Evolutionary conservation across 176 grass and related monocot genomes (phyloP).

Genomic region (Melocanna baccifera): DNA sequence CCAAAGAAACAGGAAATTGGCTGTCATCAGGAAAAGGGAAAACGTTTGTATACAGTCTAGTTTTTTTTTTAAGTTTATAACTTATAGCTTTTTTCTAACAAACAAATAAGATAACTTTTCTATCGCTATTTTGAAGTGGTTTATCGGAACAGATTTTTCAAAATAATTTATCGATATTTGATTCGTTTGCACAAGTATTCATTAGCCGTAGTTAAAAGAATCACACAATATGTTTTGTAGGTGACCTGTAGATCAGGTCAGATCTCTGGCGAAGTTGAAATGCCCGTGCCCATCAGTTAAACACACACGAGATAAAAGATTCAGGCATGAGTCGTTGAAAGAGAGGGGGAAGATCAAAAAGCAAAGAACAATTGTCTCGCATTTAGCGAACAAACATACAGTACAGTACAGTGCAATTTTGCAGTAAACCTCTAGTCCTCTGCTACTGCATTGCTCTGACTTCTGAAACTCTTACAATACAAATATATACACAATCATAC

Average conservation of each 20-base stretch:
- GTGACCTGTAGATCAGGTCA: background rate
- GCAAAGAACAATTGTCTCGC: background rate
- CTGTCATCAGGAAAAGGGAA: background rate
- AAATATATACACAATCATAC: background rate
- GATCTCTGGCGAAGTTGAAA: constrained; percentile 15
- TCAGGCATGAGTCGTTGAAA: background rate
- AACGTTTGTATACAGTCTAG: no score
- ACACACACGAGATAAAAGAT: background rate
- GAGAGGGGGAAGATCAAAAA: background rate
- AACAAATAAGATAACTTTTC: no score
- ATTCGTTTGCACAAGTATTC: no score
- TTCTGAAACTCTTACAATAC: background rate
- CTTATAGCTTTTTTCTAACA: no score
- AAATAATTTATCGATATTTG: no score
- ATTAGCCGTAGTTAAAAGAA: no score
- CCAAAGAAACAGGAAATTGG: background rate
- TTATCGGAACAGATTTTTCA: no score
- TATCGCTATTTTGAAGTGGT: no score
- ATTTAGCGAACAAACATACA: background rate
- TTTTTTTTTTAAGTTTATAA: no score
- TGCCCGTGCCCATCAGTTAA: background rate
- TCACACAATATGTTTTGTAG: background rate
- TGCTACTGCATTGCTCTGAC: background rate
- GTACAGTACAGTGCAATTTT: background rate
- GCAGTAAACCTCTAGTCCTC: background rate